These are phyloP conservation scores for Candida cerambycidarum DNA, from an alignment of 805 yeast species.

Conservation along the genomic window DNA sequence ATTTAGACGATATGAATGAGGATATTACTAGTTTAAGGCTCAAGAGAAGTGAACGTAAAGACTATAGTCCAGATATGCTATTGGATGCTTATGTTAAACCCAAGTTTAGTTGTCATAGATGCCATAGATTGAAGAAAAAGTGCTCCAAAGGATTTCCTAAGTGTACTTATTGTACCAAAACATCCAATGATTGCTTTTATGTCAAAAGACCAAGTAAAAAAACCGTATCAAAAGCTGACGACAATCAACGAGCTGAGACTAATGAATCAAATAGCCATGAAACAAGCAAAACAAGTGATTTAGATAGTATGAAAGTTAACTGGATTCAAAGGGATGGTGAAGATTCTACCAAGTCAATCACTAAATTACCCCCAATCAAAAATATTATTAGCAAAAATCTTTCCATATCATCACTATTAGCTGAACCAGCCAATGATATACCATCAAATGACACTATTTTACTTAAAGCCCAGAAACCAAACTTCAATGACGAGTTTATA, in stretches of 20 bases:
- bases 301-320: conserved; percentile 7
- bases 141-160: conserved; percentile 39
- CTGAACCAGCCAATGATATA: not conserved
- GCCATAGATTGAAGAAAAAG: conserved; percentile 42
- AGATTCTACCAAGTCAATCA: not conserved
- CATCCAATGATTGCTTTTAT: conserved; percentile 39
- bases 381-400: conserved; percentile 6
- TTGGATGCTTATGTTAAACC: conserved; percentile 1
- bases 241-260: not conserved
- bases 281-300: not conserved
- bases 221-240: not conserved
- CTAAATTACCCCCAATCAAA: conserved; percentile 6
- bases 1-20: not conserved
- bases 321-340: conserved; percentile 12
- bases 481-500: conserved; percentile 33
- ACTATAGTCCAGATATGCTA: conserved; percentile 9
- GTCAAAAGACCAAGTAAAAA: conserved; percentile 1
- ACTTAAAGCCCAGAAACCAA: not conserved
- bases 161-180: conserved; percentile 37
- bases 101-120: conserved; percentile 15
- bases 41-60: conserved; percentile 8
- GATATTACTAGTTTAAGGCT: conserved; percentile 1
- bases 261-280: not conserved
- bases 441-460: conserved; percentile 3
- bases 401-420: conserved; percentile 8